Evolutionary conservation across 805 yeast species (phyloP).

Genomic region (Saturnispora serradocipensis): DNA sequence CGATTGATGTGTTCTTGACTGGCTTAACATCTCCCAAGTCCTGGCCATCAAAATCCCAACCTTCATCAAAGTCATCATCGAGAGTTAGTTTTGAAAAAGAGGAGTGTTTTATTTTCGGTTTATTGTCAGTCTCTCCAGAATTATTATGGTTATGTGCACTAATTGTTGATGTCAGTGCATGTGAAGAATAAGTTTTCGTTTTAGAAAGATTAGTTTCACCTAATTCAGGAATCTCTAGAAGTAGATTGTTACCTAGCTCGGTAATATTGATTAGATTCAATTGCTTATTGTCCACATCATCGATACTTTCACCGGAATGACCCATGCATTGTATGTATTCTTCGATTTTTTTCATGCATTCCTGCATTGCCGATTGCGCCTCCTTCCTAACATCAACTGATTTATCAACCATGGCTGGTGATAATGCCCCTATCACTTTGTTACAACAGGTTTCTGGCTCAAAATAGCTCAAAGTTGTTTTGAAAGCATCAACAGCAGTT

Average conservation of each 20-base stretch:
- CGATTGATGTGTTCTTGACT: background rate
- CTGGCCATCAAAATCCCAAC: conserved; percentile 25
- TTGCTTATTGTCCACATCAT: background rate
- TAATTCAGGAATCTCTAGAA: conserved; percentile 2
- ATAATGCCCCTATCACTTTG: conserved; percentile 73
- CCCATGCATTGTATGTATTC: conserved; percentile 25
- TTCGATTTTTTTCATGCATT: conserved; percentile 48
- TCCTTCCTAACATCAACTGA: conserved; percentile 60
- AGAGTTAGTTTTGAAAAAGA: conserved; percentile 6
- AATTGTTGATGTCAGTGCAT: background rate
- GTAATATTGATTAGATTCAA: background rate
- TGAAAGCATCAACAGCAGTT: conserved; percentile 70
- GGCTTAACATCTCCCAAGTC: conserved; percentile 9
- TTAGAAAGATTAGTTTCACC: conserved; percentile 1
- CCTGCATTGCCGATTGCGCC: conserved; percentile 59
- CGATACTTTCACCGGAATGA: conserved; percentile 4
- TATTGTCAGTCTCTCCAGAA: background rate
- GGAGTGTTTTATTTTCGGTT: background rate
- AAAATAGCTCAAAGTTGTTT: conserved; percentile 53
- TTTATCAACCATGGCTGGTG: conserved; percentile 73
- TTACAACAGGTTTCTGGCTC: conserved; percentile 69
- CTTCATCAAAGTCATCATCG: conserved; percentile 21
- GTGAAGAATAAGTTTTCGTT: conserved; percentile 8
- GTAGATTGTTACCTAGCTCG: background rate
- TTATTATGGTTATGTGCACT: background rate